Evolutionary conservation across 768 basidiomycete genomes (phyloP).

Genomic region (Trichaptum fuscoviolaceum): DNA sequence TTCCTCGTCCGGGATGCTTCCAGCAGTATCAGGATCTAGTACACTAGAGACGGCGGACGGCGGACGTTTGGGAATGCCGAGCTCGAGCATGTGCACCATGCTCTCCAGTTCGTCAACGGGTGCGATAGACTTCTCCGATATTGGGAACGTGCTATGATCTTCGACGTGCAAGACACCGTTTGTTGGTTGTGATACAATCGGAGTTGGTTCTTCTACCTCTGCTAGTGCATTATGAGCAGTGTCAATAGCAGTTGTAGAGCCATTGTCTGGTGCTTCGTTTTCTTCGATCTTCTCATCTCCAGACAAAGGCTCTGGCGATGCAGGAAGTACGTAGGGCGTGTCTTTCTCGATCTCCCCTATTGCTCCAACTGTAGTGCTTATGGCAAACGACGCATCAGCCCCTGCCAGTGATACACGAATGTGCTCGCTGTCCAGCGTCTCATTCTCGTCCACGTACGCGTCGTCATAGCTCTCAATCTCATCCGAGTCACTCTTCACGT

Average conservation of each 20-base stretch:
- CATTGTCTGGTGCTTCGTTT: constrained; percentile 8
- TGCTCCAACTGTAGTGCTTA: neutral
- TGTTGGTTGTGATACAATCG: neutral
- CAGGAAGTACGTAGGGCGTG: constrained; percentile 3
- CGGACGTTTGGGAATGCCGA: constrained; percentile 30
- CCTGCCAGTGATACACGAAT: constrained; percentile 3
- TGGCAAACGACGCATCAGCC: neutral
- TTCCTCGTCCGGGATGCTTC: constrained; percentile 18
- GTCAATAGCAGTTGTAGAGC: constrained; percentile 16
- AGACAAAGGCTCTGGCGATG: neutral
- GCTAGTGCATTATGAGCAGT: constrained; percentile 10
- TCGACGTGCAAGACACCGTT: neutral
- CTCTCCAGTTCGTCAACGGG: constrained; percentile 49
- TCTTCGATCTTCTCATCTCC: neutral
- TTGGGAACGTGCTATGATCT: constrained; percentile 1
- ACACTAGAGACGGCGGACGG: constrained; percentile 10
- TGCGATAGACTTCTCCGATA: constrained; percentile 11
- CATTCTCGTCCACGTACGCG: constrained; percentile 19
- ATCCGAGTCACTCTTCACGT: constrained; percentile 18
- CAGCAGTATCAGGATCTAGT: constrained; percentile 2
- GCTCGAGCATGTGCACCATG: constrained; percentile 63
- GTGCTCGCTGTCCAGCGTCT: constrained; percentile 15
- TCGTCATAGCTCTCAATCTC: constrained; percentile 23
- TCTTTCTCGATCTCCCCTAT: constrained; percentile 11
- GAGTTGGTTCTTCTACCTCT: constrained; percentile 11